Evolutionary conservation across 2,329 filamentous ascomycete species (phyloP).

Genomic region (Aureobasidium sp.): DNA sequence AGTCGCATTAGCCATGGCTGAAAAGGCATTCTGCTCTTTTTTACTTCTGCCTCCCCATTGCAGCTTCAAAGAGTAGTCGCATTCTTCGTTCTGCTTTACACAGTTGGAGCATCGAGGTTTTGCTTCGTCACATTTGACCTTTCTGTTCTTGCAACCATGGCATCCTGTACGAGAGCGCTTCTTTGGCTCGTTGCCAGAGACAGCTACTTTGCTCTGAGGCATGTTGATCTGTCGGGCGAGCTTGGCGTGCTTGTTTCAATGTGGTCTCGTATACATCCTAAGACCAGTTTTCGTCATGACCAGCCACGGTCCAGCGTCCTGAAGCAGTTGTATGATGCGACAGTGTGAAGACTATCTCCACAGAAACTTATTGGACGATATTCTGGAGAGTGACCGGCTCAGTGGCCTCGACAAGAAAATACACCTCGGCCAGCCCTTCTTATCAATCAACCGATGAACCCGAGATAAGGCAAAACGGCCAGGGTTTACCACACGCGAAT

Average conservation of each 20-base stretch:
- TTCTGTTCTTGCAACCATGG: constrained; percentile 72
- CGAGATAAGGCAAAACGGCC: constrained; percentile 9
- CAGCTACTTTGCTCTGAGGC: constrained; percentile 60
- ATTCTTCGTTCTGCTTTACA: constrained; percentile 61
- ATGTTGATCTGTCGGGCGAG: constrained; percentile 33
- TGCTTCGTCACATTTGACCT: constrained; percentile 75
- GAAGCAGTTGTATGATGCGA: neutral
- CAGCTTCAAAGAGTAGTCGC: constrained; percentile 73
- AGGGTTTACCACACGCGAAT: neutral
- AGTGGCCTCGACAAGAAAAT: neutral
- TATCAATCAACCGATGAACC: constrained; percentile 6
- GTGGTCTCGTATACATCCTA: neutral
- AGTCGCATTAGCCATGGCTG: constrained; percentile 1
- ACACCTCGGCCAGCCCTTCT: neutral
- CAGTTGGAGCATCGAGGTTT: constrained; percentile 68
- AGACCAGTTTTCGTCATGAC: neutral
- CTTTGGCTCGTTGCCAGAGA: constrained; percentile 53
- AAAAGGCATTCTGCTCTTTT: constrained; percentile 36
- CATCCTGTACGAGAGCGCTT: constrained; percentile 61
- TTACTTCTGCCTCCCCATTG: constrained; percentile 72
- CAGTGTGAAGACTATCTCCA: neutral
- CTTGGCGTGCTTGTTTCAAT: constrained; percentile 4
- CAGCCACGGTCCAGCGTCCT: neutral
- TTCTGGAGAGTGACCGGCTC: neutral
- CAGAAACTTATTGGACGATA: neutral